Evolutionary conservation across 768 basidiomycete species (phyloP).

Genomic region (Hygrocybe punicea): DNA sequence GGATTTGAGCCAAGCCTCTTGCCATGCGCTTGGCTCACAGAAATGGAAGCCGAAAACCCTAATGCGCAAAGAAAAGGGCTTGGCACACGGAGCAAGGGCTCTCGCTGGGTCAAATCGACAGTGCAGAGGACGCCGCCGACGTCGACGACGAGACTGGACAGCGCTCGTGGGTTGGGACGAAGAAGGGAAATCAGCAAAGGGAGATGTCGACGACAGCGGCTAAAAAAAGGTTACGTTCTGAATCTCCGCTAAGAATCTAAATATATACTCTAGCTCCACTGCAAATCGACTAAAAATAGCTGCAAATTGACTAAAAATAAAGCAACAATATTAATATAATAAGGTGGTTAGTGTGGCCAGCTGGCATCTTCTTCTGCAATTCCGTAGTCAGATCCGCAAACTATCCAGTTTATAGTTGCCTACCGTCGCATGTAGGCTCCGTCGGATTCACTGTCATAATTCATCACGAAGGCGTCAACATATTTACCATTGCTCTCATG

Average conservation of each 20-base stretch:
- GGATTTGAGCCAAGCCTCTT: too few species aligned
- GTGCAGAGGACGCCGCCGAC: constrained; percentile 2
- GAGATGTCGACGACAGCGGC: constrained; percentile 19
- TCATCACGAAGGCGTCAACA: constrained; percentile 67
- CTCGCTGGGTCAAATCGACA: not conserved
- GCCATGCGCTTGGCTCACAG: too few species aligned
- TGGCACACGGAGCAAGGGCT: not conserved
- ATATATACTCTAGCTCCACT: not conserved
- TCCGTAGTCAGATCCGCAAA: constrained; percentile 4
- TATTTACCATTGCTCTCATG: constrained; percentile 86
- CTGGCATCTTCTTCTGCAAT: too few species aligned
- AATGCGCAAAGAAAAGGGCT: not conserved
- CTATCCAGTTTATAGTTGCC: not conserved
- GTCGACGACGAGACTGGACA: too few species aligned
- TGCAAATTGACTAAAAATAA: too few species aligned
- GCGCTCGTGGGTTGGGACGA: too few species aligned
- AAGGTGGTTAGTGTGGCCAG: too few species aligned
- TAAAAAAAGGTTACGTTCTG: constrained; percentile 37
- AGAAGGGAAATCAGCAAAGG: not conserved
- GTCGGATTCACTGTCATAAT: constrained; percentile 64
- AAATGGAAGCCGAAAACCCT: too few species aligned
- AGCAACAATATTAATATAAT: too few species aligned
- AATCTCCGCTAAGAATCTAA: not conserved
- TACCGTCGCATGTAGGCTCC: constrained; percentile 52
- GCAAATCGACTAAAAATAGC: too few species aligned